Base-by-base conservation (phyloP, 805 yeast species). In the Metschnikowia gelsemii region DNA sequence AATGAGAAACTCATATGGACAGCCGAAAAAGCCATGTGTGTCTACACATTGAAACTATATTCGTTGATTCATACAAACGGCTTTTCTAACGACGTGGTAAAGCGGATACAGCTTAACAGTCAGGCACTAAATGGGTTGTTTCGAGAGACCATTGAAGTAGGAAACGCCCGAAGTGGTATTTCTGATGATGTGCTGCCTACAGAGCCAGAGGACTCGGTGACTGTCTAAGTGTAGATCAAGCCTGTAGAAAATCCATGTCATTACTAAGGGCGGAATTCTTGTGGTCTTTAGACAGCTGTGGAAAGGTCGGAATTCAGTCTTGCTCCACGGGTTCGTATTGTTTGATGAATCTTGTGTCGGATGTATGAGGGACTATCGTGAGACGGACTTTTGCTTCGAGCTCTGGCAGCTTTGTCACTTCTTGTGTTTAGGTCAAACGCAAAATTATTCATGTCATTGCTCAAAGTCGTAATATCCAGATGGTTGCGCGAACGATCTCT, bases 1-100 rank as follows among this genome's bases (percentile, higher is more conserved):
- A 29, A 26, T 12, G 35, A 38, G 20, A 29, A 29, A n/a, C 19
- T 19, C n/a, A 17, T 38, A 6, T 73, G 73, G 79, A 52, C 45
- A 8, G 52, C 58, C 7, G 79, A 74, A 43, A 64, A 62, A 38
- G 66, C 60, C 8, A 52, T 76, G 14, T 68, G 76, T 46, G 66
- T 71, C 13, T 68, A 54, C 38, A 57, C 72, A 0, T 57, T 70
- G 20, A 74, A 74, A 45, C 40, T 76, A 29, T 50, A 64, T 13
- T 56, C 62, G 5, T 57, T 77, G 28, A 41, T 57, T 11, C 61
- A 64, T 14, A 43, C 64, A 7, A 66, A 63, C 0, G 55, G 72
- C 42, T 52, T 70, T 3, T 55, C 58, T 17, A 50, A 47, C 0
- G 50, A 35, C 3, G 42, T 65, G 2, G 40, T 46, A 5, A 43